A percentile compares a stretch with the other conserved stretches of the same genome.
Conservation (phyloP, 2,329 filamentous ascomycete species). For the Fusarium papillatum region DNA sequence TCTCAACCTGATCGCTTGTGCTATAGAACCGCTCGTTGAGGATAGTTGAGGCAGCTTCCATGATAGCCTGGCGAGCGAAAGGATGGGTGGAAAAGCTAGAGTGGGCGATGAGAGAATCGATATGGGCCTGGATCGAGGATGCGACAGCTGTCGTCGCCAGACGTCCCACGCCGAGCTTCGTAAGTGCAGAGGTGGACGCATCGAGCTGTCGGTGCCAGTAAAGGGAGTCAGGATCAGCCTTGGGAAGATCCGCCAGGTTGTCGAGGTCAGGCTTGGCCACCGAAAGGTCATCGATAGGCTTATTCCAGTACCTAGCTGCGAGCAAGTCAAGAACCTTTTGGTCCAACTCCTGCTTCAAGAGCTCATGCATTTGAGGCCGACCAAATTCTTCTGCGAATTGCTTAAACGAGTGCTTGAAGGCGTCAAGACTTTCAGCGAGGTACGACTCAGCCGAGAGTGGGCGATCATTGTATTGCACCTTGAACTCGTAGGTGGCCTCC, state of each 20-base stretch:
- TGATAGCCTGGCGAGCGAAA: slow-evolving; percentile 93
- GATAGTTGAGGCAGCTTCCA: slow-evolving; percentile 89
- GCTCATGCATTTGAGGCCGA: slow-evolving; percentile 86
- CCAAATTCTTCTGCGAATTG: slow-evolving; percentile 93
- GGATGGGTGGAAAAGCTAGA: slow-evolving; percentile 93
- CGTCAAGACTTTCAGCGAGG: slow-evolving; percentile 92
- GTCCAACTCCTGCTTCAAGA: slow-evolving; percentile 93
- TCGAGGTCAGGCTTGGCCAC: slow-evolving; percentile 77
- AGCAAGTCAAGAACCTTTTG: slow-evolving; percentile 95
- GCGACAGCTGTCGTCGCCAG: slow-evolving; percentile 94
- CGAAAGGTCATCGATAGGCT: slow-evolving; percentile 88
- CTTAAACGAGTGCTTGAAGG: slow-evolving; percentile 98
- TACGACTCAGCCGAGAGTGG: slow-evolving; percentile 97
- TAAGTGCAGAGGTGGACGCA: slow-evolving; percentile 89
- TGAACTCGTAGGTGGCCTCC: slow-evolving; percentile 98
- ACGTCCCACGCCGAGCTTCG: slow-evolving; percentile 93
- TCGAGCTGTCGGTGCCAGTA: slow-evolving; percentile 98
- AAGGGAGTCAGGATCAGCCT: slow-evolving; percentile 84
- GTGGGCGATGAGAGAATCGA: slow-evolving; percentile 82
- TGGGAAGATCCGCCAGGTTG: slow-evolving; percentile 82
- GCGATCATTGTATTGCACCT: slow-evolving; percentile 98
- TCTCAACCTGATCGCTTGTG: slow-evolving; percentile 97
- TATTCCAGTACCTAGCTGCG: slow-evolving; percentile 97
- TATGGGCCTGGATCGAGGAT: slow-evolving; percentile 85
- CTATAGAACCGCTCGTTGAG: slow-evolving; percentile 96